Conservation (phyloP, 2,329 filamentous ascomycete species). For the Fusarium staphyleae region DNA sequence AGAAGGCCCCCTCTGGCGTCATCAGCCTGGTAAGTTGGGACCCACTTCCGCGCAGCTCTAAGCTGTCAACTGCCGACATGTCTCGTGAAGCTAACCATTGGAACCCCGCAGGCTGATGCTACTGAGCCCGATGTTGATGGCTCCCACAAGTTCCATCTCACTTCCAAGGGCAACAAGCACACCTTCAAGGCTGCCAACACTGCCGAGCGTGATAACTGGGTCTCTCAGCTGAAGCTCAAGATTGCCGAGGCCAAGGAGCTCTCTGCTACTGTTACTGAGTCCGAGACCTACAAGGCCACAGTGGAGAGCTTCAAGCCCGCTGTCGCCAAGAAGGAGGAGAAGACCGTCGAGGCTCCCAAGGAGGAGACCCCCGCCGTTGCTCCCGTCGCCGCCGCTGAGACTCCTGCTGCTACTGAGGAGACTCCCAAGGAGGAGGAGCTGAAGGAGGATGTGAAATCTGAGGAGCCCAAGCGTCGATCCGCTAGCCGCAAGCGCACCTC, state of each 20-base stretch:
- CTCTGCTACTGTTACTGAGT: constrained; percentile 74
- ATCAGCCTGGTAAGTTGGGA: constrained; percentile 77
- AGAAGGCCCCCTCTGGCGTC: constrained; percentile 79
- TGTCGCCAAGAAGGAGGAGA: constrained; percentile 53
- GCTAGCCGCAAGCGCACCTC: constrained; percentile 71
- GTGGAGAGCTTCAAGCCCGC: constrained; percentile 72
- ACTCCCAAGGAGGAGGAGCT: constrained; percentile 46
- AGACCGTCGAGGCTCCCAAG: constrained; percentile 46
- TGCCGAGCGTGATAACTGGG: constrained; percentile 91
- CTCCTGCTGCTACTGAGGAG: constrained; percentile 43
- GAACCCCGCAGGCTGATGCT: constrained; percentile 59
- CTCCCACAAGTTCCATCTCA: constrained; percentile 83
- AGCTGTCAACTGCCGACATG: constrained; percentile 32
- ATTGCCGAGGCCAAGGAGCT: constrained; percentile 84
- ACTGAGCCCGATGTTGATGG: constrained; percentile 79
- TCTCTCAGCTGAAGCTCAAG: constrained; percentile 82
- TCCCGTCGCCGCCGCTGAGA: constrained; percentile 40
- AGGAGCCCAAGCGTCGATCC: constrained; percentile 68
- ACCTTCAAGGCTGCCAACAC: constrained; percentile 81
- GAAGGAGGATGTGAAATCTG: constrained; percentile 60
- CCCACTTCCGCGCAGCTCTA: constrained; percentile 19
- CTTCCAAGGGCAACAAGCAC: constrained; percentile 88
- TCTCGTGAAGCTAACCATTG: constrained; percentile 13
- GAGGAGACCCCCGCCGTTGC: constrained; percentile 43
- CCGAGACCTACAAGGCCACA: constrained; percentile 88